These are phyloP conservation scores for Massospora cicadina DNA, from an alignment of 371 early-diverging fungal species.

Conservation along the genomic window DNA sequence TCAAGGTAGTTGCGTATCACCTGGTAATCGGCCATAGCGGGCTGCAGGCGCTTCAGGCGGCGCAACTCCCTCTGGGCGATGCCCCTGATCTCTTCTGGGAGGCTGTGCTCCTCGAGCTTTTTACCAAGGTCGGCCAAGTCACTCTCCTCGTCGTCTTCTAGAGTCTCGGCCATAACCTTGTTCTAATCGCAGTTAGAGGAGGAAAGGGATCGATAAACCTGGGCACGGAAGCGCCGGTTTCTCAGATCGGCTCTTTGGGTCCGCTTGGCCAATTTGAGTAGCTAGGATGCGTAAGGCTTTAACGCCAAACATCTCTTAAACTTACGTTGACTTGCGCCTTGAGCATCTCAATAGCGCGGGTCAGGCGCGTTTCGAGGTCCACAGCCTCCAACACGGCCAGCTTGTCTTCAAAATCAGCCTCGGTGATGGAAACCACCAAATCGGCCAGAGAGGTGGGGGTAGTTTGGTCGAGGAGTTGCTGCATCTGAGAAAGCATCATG, in stretches of 20 bases:
- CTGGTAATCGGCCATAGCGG: constrained; percentile 58
- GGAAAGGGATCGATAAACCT: neutral
- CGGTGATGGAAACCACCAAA: constrained; percentile 49
- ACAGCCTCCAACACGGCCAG: constrained; percentile 35
- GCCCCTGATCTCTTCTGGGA: constrained; percentile 44
- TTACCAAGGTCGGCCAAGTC: constrained; percentile 36
- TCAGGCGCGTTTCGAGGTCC: constrained; percentile 36
- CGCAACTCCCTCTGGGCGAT: constrained; percentile 49
- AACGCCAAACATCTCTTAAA: neutral
- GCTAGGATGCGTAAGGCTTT: constrained; percentile 17
- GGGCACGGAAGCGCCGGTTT: neutral
- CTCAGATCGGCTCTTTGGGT: neutral
- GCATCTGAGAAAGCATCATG: constrained; percentile 36
- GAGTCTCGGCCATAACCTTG: constrained; percentile 41
- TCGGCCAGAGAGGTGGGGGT: constrained; percentile 47
- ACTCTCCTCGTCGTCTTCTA: constrained; percentile 29
- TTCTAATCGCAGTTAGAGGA: neutral
- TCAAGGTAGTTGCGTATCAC: constrained; percentile 63
- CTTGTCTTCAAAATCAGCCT: constrained; percentile 51
- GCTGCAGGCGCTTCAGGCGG: constrained; percentile 50
- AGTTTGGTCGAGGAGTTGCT: constrained; percentile 41
- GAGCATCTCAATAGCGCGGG: constrained; percentile 37
- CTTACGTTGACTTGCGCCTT: constrained; percentile 58
- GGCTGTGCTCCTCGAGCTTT: constrained; percentile 33
- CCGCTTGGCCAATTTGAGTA: constrained; percentile 20